Evolutionary conservation across 306 rosid genomes (phyloP).

Genomic region (Cicer yamashitae): DNA sequence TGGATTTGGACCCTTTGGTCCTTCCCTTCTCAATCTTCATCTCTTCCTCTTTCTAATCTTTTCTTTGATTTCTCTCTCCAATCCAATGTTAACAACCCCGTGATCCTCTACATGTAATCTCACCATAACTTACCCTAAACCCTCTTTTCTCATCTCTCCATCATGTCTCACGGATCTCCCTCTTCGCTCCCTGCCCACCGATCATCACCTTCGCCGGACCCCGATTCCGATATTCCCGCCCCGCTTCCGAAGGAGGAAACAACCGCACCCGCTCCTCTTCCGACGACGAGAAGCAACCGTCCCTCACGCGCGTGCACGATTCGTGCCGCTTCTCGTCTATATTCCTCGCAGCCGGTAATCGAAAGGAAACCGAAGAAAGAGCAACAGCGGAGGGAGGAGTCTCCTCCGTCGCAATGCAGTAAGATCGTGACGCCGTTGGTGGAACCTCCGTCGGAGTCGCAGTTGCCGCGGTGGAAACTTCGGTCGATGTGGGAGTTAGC

Average conservation of each 20-base stretch:
- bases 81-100: constrained; percentile 58
- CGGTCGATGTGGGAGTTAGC: constrained; percentile 99
- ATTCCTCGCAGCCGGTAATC: constrained; percentile 51
- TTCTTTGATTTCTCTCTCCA: constrained; percentile 37
- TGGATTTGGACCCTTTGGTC: constrained; percentile 57
- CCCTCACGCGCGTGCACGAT: constrained; percentile 96
- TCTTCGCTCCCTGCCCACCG: constrained; percentile 64
- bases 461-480: constrained; percentile 84
- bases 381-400: constrained; percentile 49
- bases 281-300: constrained; percentile 71
- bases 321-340: constrained; percentile 78
- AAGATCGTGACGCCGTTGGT: constrained; percentile 84
- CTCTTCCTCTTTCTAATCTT: neutral
- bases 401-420: constrained; percentile 68
- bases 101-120: constrained; percentile 66
- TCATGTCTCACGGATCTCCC: constrained; percentile 71
- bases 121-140: constrained; percentile 57
- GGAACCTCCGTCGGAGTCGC: constrained; percentile 78
- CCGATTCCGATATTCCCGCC: constrained; percentile 47
- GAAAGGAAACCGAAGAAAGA: constrained; percentile 59
- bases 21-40: constrained; percentile 40
- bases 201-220: constrained; percentile 67
- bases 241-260: constrained; percentile 58
- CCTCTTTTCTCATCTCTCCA: constrained; percentile 54
- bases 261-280: constrained; percentile 43